A percentile compares a stretch with the other conserved stretches of the same genome.
Evolutionary conservation across 2,329 filamentous ascomycete species (phyloP).

Genomic region (Chalaropsis thielavioides): DNA sequence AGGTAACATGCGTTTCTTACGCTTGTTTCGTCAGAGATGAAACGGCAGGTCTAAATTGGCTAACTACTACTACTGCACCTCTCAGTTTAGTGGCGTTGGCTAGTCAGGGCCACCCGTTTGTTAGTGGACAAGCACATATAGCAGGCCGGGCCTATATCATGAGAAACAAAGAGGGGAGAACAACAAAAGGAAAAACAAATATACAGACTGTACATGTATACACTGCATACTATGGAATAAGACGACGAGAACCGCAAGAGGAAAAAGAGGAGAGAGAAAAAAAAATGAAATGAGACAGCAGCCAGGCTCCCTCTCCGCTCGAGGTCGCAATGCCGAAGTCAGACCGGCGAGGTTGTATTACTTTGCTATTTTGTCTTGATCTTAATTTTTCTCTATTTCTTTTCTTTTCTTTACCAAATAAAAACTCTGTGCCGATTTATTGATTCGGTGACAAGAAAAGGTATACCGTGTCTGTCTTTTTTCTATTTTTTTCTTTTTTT

Average conservation of each 20-base stretch:
- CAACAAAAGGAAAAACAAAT: background rate
- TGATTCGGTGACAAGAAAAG: background rate
- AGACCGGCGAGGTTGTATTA: background rate
- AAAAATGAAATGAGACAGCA: background rate
- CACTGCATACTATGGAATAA: background rate
- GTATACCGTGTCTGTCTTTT: background rate
- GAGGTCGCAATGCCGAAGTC: constrained; percentile 5
- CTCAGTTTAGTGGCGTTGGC: background rate
- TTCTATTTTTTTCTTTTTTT: too few relatives aligned
- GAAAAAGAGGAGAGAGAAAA: background rate
- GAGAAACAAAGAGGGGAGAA: background rate
- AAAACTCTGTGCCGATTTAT: too few relatives aligned
- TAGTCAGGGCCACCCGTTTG: constrained; percentile 7
- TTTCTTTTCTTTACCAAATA: background rate
- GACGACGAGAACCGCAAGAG: background rate
- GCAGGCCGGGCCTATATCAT: background rate
- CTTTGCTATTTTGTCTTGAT: background rate
- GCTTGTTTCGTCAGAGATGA: background rate
- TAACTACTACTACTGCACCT: background rate
- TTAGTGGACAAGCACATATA: background rate
- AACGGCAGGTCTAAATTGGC: background rate
- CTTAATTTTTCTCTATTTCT: background rate
- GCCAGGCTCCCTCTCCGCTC: background rate
- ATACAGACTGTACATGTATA: background rate
- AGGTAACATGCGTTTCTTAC: too few relatives aligned